Evolutionary conservation across 2,329 filamentous ascomycete genomes (phyloP), one percentile per base, ranked within the genome.

Genomic region (Pseudophaeomoniella oleicola): DNA sequence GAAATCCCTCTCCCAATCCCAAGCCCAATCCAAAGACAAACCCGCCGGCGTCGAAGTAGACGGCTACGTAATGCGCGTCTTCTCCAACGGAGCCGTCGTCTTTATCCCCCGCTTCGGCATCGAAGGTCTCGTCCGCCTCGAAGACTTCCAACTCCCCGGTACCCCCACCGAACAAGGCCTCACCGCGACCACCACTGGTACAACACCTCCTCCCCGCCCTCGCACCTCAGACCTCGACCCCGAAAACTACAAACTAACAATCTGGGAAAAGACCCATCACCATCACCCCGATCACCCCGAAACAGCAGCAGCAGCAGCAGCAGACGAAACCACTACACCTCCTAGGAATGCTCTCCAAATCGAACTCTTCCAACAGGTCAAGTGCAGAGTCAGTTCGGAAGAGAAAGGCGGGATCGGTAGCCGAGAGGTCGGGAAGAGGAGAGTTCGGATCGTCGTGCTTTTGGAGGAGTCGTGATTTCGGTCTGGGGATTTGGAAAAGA

Each of bases 51-150:
- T 78, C 5, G 79, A 87, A 49, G 87, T 94, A 57, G 87, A 94
- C 39, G 90, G 84, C 3, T 96, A 94, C 56, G 77, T 98, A 32
- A 93, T 98, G 82, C 83, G 84, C 54, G 81, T 98, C 37, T 98
- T 98, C 60, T 86, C 82, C 55, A 98, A 98, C 60, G 90, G 90
- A 4, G 88, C 94, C 49, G 90, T 96, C 13, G 87, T 96, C 9
- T 87, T 96, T 42, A 88, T 98, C 35, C 90, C 90, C 4, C 69
- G 85, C 12, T 98, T 98, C 57, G 90, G 90, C 30, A 92, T 98
- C 50, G 90, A 98, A 64, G 81, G 85, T 30, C 63, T 94, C 42
- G 90, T 98, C 44, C 72, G 88, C 9, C 63, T 96, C 47, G 69
- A 85, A 40, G 90, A 96, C 60, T 67, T 96, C 40, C 78, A 78